Evolutionary conservation across 768 basidiomycete genomes (phyloP), one percentile per base, ranked within the genome.

Genomic region (Amyloporia xantha): DNA sequence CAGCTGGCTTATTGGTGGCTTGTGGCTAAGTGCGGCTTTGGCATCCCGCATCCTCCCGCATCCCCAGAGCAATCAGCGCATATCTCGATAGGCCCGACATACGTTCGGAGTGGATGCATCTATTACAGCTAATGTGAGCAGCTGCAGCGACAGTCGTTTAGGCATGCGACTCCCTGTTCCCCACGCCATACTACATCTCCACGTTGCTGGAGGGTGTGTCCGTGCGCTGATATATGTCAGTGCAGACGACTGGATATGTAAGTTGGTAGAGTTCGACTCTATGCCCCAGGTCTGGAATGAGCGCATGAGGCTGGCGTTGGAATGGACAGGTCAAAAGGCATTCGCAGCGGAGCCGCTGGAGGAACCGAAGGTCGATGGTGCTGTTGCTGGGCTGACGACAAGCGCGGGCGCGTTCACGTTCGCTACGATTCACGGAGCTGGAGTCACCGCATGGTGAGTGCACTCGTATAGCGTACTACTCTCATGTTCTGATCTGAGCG

Each of bases 371-470:
- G 74, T 84, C 13, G 68, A 75, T 41, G 80, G 76, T 1, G 59
- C 72, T 44, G 60, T 62, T 6, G 84, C 72, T 0, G 85, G 85
- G 2, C 65, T 68, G 54, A 78, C 76, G 28, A 75, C 79, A 56
- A 71, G 68, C 41, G 71, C 71, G 21, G 72, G 71, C 5, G 76
- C 75, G 9, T 64, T 91, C 46, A 84, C 81, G 10, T 86, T 79
- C 61, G 76, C 73, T 5, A 82, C 77, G 1, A 67, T 86, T 38
- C 64, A 73, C 35, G 81, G 72, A 9, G 86, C 84, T n/a, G 86
- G 86, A n/a, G n/a, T n/a, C n/a, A n/a, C n/a, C 86, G 89, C 67
- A 84, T 84, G 82, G 83, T 82, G 35, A 45, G 30, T 15, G 15
- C 30, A n/a, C n/a, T n/a, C n/a, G n/a, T n/a, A n/a, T n/a, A n/a